Conservation (phyloP, 345 rosid species). For the Kernera saxatilis region DNA sequence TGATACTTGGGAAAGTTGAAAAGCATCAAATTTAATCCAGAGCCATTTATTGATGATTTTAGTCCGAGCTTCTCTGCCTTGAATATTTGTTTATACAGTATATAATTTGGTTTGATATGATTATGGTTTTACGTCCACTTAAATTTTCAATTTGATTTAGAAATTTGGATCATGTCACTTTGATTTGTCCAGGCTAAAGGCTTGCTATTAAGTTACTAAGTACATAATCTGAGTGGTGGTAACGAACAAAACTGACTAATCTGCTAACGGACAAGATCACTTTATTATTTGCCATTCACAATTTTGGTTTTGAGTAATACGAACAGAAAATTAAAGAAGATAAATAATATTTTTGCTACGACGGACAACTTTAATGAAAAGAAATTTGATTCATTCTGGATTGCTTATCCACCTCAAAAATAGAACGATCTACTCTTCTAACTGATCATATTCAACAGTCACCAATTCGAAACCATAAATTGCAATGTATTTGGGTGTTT, state of each 20-base stretch:
- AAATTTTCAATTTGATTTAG: neutral
- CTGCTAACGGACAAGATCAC: neutral
- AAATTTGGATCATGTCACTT: neutral
- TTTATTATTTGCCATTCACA: too few relatives aligned
- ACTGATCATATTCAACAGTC: too few relatives aligned
- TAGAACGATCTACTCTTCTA: too few relatives aligned
- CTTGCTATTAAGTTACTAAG: neutral
- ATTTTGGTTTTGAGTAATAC: too few relatives aligned
- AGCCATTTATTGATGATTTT: neutral
- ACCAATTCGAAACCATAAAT: neutral
- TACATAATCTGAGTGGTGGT: neutral
- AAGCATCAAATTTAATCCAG: neutral
- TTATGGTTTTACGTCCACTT: neutral
- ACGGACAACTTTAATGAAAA: too few relatives aligned
- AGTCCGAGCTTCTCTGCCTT: neutral
- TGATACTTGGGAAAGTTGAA: neutral
- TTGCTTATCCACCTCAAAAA: too few relatives aligned
- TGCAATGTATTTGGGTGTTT: neutral
- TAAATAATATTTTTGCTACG: too few relatives aligned
- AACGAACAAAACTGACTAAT: neutral
- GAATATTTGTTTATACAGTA: too few relatives aligned
- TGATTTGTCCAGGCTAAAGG: neutral
- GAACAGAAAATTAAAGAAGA: too few relatives aligned
- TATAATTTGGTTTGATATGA: neutral
- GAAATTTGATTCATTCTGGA: too few relatives aligned